Percentiles rank a stretch among this genome's conserved stretches.
phyloP scores from a whole-genome alignment of 805 yeast genomes.

The Lipomyces sp. region DNA sequence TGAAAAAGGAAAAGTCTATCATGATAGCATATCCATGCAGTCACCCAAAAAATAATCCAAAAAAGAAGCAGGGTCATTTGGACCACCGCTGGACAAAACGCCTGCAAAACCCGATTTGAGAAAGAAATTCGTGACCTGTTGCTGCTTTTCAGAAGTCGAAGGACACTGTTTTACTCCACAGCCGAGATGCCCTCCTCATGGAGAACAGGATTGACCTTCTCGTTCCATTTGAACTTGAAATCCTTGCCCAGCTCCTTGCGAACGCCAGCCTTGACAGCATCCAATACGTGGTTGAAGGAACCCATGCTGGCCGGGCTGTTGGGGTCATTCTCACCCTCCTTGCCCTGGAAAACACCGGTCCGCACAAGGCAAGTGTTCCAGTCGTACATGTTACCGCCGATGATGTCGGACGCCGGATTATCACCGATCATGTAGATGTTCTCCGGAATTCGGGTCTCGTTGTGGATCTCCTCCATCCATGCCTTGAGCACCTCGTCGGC shows the following conservation, averaged over 20 bases:
- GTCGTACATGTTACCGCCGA: conserved; percentile 87
- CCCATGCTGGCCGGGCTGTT: conserved; percentile 65
- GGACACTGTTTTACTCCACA: conserved; percentile 11
- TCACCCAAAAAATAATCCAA: conserved; percentile 7
- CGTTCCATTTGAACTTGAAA: conserved; percentile 10
- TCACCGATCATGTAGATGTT: conserved; percentile 90
- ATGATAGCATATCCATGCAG: conserved; percentile 11
- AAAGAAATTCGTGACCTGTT: conserved; percentile 9
- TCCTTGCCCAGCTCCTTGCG: conserved; percentile 42
- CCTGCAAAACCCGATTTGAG: conserved; percentile 11
- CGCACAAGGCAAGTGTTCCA: conserved; percentile 86
- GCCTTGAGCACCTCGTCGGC: conserved; percentile 75
- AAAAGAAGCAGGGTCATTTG: conserved; percentile 2
- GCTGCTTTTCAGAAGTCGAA: conserved; percentile 7
- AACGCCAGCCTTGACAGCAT: conserved; percentile 81
- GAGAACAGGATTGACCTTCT: conserved; percentile 11
- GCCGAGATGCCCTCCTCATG: conserved; percentile 7
- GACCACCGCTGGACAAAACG: conserved; percentile 12
- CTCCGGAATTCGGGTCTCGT: conserved; percentile 72
- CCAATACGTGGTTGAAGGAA: conserved; percentile 72
- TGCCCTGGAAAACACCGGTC: conserved; percentile 85
- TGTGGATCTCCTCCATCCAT: conserved; percentile 81
- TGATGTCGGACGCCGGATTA: conserved; percentile 85
- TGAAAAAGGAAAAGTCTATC: conserved; percentile 7
- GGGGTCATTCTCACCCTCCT: conserved; percentile 48